These are phyloP conservation scores for Andrographis paniculata DNA, from an alignment of 305 asterid genomes.

Conservation along the genomic window DNA sequence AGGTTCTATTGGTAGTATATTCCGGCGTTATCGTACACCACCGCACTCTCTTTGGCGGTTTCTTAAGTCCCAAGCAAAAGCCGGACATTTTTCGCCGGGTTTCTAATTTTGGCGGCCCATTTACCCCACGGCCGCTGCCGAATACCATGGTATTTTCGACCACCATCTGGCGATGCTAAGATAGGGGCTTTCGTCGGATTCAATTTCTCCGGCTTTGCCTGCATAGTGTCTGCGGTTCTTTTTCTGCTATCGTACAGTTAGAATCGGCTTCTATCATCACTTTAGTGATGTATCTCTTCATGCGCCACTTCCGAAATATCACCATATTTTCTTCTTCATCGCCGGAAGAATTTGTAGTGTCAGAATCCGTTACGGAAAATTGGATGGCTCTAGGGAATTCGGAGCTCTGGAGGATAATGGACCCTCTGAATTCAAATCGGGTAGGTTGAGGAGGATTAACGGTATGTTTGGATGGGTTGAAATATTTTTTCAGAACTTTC, in stretches of 20 bases:
- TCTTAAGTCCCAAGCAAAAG: neutral
- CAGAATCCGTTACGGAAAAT: neutral
- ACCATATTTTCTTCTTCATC: neutral
- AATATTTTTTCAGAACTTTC: neutral
- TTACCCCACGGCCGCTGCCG: slow-evolving; percentile 1
- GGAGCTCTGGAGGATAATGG: no score
- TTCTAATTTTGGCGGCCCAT: neutral
- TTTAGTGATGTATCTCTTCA: neutral
- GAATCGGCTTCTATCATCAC: neutral
- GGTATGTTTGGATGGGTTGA: neutral
- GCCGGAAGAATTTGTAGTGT: neutral
- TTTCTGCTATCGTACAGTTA: neutral
- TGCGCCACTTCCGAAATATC: neutral
- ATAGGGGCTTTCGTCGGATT: no score
- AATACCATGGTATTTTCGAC: neutral
- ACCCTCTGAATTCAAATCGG: no score
- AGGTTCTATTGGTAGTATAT: neutral
- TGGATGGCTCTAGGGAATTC: neutral
- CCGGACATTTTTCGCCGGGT: neutral
- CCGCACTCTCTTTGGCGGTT: neutral
- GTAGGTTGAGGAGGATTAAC: no score
- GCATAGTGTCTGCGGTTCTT: neutral
- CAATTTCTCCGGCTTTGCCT: neutral
- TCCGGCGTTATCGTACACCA: slow-evolving; percentile 1
- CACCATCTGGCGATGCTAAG: neutral